Percentiles rank a stretch among this genome's conserved stretches.
phyloP scores from a whole-genome alignment of 805 yeast species.

The Pichia ethanolica region DNA sequence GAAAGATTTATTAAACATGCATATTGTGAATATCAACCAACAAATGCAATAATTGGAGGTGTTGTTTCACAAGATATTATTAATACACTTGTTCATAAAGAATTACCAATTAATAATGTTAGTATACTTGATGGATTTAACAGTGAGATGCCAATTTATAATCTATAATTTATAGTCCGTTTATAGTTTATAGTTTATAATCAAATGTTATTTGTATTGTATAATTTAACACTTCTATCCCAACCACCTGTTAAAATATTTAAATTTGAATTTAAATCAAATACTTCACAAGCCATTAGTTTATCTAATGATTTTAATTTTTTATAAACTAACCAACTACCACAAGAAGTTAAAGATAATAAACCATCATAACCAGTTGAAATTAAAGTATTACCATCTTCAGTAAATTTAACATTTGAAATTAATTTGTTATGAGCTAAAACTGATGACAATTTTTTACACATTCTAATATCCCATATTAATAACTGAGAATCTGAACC shows the following conservation, averaged over 20 bases:
- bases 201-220: conserved; percentile 7
- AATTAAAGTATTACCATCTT: conserved; percentile 37
- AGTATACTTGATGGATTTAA: conserved; percentile 66
- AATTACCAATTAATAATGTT: conserved; percentile 76
- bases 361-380: conserved; percentile 68
- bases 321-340: conserved; percentile 56
- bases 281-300: conserved; percentile 61
- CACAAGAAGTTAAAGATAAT: conserved; percentile 57
- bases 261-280: conserved; percentile 27
- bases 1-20: conserved; percentile 40
- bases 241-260: conserved; percentile 63
- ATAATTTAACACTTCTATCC: conserved; percentile 70
- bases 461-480: conserved; percentile 75
- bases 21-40: conserved; percentile 67
- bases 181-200: background rate
- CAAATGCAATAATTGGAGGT: conserved; percentile 86
- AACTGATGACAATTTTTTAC: conserved; percentile 35
- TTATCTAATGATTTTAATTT: conserved; percentile 57
- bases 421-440: conserved; percentile 73
- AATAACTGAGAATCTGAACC: conserved; percentile 75
- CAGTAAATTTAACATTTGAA: conserved; percentile 52
- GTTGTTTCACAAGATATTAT: conserved; percentile 84
- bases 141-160: conserved; percentile 72
- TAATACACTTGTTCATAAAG: conserved; percentile 67
- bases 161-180: conserved; percentile 12